These are phyloP conservation scores for Saturnispora sekii DNA, from an alignment of 805 yeast genomes.

Conservation along the genomic window DNA sequence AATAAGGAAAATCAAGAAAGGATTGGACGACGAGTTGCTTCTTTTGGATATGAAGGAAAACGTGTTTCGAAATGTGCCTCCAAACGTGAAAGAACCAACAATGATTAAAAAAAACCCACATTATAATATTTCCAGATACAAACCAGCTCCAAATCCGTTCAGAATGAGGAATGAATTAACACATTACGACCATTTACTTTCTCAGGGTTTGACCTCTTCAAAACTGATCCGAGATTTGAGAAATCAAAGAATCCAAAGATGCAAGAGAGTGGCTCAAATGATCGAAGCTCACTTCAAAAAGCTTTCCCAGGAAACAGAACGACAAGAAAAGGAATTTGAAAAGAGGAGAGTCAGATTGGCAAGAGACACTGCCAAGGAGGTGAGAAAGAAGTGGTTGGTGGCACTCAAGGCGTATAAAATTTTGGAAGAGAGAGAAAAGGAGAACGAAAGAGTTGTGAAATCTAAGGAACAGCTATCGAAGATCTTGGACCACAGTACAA, in stretches of 20 bases:
- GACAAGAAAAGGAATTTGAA: conserved; percentile 66
- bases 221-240: conserved; percentile 59
- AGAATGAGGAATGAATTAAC: conserved; percentile 32
- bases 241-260: conserved; percentile 52
- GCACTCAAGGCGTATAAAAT: conserved; percentile 76
- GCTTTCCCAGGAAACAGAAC: conserved; percentile 80
- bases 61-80: conserved; percentile 37
- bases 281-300: conserved; percentile 81
- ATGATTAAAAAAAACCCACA: conserved; percentile 27
- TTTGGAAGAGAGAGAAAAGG: conserved; percentile 67
- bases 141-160: conserved; percentile 35
- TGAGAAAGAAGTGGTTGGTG: conserved; percentile 80
- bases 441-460: conserved; percentile 65
- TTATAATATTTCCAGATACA: conserved; percentile 22
- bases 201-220: conserved; percentile 67
- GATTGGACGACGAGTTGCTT: conserved; percentile 34
- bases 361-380: conserved; percentile 73
- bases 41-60: conserved; percentile 35
- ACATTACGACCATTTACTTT: conserved; percentile 61
- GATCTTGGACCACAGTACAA: conserved; percentile 86
- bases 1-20: conserved; percentile 36
- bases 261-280: conserved; percentile 69
- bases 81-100: conserved; percentile 31
- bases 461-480: conserved; percentile 83
- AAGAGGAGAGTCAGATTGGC: conserved; percentile 61